Evolutionary conservation across 495 filamentous ascomycete genomes (phyloP).

Genomic region (Saxophila tyrrhenica): DNA sequence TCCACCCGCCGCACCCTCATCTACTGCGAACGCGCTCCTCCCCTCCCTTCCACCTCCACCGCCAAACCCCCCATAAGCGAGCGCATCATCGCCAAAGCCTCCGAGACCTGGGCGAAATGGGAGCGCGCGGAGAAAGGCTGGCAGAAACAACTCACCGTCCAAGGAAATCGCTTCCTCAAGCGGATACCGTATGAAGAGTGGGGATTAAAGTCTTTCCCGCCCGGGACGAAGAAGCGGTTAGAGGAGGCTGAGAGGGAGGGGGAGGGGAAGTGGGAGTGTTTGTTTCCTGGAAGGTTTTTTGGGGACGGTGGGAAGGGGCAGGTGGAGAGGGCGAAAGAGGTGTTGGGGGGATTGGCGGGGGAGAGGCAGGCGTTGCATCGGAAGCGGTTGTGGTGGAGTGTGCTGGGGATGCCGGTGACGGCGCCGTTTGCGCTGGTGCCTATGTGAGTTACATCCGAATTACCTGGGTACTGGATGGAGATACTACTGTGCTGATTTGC

Average conservation of each 20-base stretch:
- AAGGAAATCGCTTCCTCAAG: conserved; percentile 75
- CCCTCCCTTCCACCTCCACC: conserved; percentile 3
- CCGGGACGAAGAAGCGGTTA: conserved; percentile 54
- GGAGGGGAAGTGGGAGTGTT: conserved; percentile 57
- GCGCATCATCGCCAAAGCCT: conserved; percentile 52
- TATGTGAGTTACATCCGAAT: conserved; percentile 67
- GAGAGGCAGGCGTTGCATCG: conserved; percentile 70
- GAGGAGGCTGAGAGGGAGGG: conserved; percentile 49
- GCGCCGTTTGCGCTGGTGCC: conserved; percentile 73
- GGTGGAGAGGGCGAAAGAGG: conserved; percentile 19
- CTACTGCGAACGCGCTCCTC: conserved; percentile 61
- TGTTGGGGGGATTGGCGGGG: conserved; percentile 55
- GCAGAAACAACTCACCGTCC: conserved; percentile 74
- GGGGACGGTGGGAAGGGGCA: not conserved
- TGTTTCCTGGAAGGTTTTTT: conserved; percentile 46
- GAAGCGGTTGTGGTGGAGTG: conserved; percentile 64
- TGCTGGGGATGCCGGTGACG: conserved; percentile 73
- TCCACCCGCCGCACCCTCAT: conserved; percentile 84
- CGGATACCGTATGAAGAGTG: conserved; percentile 95
- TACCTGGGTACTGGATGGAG: too few species aligned
- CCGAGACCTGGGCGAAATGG: conserved; percentile 71
- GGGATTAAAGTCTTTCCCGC: conserved; percentile 88
- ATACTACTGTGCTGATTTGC: not conserved
- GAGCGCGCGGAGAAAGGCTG: conserved; percentile 59
- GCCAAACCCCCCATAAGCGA: conserved; percentile 48